Conservation (phyloP, 2,329 filamentous ascomycete genomes). For the Colletotrichum endophyticum region DNA sequence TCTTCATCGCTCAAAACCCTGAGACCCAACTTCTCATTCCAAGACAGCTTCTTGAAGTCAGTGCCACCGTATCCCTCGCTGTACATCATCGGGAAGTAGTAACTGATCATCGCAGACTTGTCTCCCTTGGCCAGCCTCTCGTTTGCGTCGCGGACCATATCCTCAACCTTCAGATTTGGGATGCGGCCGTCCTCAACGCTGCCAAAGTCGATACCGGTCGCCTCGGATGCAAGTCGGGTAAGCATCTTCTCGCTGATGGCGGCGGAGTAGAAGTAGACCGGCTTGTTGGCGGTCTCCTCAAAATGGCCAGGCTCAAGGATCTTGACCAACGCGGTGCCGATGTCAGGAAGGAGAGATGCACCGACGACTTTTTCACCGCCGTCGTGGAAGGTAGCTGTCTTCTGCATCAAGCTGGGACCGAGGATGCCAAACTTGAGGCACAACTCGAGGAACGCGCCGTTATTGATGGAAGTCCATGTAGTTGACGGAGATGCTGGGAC, state of each 20-base stretch:
- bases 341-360: background rate
- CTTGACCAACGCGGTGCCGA: background rate
- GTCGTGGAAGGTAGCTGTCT: background rate
- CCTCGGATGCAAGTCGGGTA: background rate
- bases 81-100: background rate
- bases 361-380: background rate
- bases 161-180: background rate
- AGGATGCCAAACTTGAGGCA: background rate
- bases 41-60: background rate
- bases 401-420: background rate
- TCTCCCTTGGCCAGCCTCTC: background rate
- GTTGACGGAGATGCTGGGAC: background rate
- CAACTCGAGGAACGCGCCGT: background rate
- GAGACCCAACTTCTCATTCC: background rate
- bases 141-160: background rate
- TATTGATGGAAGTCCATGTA: background rate
- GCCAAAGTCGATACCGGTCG: background rate
- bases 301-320: background rate
- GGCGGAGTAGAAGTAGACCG: background rate
- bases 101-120: background rate
- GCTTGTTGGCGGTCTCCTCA: background rate
- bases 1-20: background rate
- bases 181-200: background rate
- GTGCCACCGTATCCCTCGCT: background rate
- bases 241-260: background rate